These are phyloP conservation scores for Rubia peregrina DNA, from an alignment of 305 asterid genomes.

Conservation along the genomic window DNA sequence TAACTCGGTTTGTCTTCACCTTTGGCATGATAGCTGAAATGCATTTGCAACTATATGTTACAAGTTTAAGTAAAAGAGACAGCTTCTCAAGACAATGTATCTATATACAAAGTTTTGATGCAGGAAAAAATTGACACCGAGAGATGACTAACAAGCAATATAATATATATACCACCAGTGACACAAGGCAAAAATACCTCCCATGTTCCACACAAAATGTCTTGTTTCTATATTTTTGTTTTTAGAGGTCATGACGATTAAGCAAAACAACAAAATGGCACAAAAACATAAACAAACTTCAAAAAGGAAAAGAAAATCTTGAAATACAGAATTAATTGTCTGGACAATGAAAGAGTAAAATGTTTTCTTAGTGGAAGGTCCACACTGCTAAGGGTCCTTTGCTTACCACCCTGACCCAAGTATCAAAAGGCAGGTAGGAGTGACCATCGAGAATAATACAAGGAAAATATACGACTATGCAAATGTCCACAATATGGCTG, in stretches of 20 bases:
- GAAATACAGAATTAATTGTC: not conserved
- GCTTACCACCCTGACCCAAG: not conserved
- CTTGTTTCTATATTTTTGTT: not conserved
- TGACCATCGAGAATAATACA: not conserved
- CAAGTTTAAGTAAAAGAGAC: not conserved
- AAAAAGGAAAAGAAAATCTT: not conserved
- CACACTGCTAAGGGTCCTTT: not conserved
- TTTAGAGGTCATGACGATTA: not conserved
- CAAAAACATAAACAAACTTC: too few species aligned
- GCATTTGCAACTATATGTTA: not conserved
- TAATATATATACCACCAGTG: not conserved
- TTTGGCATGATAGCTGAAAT: slow-evolving; percentile 9
- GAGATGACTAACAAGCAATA: not conserved
- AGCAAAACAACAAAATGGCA: too few species aligned
- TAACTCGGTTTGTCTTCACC: slow-evolving; percentile 8
- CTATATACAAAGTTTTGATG: not conserved
- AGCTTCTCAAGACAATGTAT: not conserved
- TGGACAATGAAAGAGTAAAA: not conserved
- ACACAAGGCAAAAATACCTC: not conserved
- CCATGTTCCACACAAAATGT: not conserved
- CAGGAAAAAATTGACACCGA: not conserved
- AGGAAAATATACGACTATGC: not conserved
- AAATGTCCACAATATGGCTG: not conserved
- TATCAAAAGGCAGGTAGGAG: not conserved
- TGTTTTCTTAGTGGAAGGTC: not conserved